Percentiles rank a stretch among this genome's conserved stretches.
Evolutionary conservation across 495 filamentous ascomycete species (phyloP).

Genomic region (Lasiosphaeria ovina): DNA sequence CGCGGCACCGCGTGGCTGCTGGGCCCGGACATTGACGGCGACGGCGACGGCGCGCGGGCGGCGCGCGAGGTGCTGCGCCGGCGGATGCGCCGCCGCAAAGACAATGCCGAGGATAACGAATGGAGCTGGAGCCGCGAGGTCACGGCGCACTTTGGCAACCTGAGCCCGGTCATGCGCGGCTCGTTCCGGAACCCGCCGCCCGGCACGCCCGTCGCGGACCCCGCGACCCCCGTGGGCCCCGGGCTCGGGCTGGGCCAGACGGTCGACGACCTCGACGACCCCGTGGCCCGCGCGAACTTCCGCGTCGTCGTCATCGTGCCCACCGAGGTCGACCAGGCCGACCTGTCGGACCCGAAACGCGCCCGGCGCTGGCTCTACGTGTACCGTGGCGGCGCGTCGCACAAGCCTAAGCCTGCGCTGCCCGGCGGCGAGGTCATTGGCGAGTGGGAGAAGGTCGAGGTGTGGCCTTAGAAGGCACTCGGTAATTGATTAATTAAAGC

Average conservation of each 20-base stretch:
- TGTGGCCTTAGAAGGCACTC: conserved; percentile 65
- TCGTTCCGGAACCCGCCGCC: conserved; percentile 78
- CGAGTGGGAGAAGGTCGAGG: conserved; percentile 73
- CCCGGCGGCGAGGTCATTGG: conserved; percentile 43
- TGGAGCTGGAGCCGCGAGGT: conserved; percentile 77
- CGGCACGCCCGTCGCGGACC: conserved; percentile 54
- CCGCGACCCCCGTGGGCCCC: conserved; percentile 38
- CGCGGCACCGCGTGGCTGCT: conserved; percentile 71
- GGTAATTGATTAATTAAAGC: too few relatives aligned
- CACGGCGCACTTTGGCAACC: conserved; percentile 82
- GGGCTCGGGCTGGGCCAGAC: conserved; percentile 67
- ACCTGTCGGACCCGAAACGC: conserved; percentile 64
- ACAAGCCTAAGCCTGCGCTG: conserved; percentile 24
- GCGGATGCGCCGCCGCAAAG: conserved; percentile 41
- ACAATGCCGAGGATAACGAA: conserved; percentile 23
- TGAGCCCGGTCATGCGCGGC: conserved; percentile 72
- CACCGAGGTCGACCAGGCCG: conserved; percentile 72
- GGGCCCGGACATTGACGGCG: conserved; percentile 52
- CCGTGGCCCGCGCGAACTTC: conserved; percentile 73
- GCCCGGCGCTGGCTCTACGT: conserved; percentile 66
- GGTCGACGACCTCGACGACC: conserved; percentile 65
- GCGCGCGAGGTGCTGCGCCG: conserved; percentile 46
- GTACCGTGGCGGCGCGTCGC: conserved; percentile 43
- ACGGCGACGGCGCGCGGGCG: conserved; percentile 41
- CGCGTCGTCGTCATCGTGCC: conserved; percentile 81